Evolutionary conservation across 2,329 filamentous ascomycete genomes (phyloP), one percentile per base, ranked within the genome.

Genomic region (Phoma herbarum): DNA sequence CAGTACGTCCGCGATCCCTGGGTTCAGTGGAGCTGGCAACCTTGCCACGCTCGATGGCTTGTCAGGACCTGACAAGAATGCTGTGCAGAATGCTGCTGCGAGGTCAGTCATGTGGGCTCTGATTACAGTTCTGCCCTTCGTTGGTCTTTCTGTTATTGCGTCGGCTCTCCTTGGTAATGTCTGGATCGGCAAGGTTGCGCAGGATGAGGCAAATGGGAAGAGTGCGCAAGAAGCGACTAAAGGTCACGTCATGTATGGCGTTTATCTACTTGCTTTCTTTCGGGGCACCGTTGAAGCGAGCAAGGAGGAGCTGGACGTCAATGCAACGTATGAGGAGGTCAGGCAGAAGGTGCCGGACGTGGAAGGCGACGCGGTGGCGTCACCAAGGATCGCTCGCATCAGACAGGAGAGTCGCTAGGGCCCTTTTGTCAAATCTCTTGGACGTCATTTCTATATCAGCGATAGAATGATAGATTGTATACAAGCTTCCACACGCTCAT

Each of bases 31-130:
- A 37, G 42, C 70, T 50, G 33, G 67, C 47, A 69, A 77, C 55
- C 59, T 79, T 51, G 64, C 77, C 46, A 61, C 75, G 50, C 57
- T 77, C 23, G 52, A 77, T 59, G 78, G 73, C 37, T 74, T 85
- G 1, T 75, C 80, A 0, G 43, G 69, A 1, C 72, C 63, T 0
- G 65, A 74, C 9, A 79, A 81, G 51, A 66, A 72, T 0, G 68
- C 67, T 3, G 75, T 85, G 1, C 76, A 79, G 3, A 70, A 79
- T 9, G 76, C 76, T 6, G 83, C 81, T 2, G 82, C 81, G 63
- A 81, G 80, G 58, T 88, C 86, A 0, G 85, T 90, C n/a, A 85
- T 87, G 62, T 88, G 87, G 84, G 85, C 87, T 0, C 88, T 88
- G 65, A 81, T 89, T 37, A 79, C 86, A 0, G 82, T 90, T 35